phyloP scores from a whole-genome alignment of 1,284 basidiomycete species.

The Apiotrichum brassicae region DNA sequence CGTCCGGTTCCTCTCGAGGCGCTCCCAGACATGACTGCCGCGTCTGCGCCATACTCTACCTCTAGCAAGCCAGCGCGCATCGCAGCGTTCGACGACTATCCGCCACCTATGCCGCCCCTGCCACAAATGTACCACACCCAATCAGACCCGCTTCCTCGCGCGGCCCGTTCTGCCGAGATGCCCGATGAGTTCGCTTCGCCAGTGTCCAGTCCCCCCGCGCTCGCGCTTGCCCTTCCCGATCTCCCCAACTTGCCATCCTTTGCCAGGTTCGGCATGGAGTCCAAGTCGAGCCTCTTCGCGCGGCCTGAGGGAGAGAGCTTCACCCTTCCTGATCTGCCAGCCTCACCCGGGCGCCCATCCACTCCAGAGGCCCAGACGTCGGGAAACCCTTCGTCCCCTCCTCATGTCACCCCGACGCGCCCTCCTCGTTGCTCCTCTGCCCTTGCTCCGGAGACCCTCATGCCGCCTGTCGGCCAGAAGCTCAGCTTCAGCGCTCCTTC shows the following conservation, averaged over 20 bases:
- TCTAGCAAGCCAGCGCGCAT: neutral
- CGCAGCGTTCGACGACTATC: neutral
- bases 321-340: neutral
- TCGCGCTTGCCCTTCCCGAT: neutral
- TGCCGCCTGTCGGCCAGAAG: neutral
- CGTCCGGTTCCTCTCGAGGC: neutral
- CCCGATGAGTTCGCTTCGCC: too few species aligned
- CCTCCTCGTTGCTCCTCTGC: neutral
- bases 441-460: neutral
- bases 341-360: neutral
- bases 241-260: neutral
- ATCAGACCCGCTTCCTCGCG: too few species aligned
- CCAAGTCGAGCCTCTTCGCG: neutral
- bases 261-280: neutral
- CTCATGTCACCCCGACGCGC: neutral
- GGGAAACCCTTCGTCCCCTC: neutral
- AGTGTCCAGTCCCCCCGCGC: neutral
- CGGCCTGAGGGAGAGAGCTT: neutral
- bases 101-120: neutral
- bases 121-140: neutral
- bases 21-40: neutral
- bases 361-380: neutral
- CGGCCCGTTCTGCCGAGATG: too few species aligned
- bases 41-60: neutral
- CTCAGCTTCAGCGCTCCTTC: slow-evolving; percentile 1